These are phyloP conservation scores for Acacia pycnantha DNA, from an alignment of 331 rosid genomes.

Conservation along the genomic window DNA sequence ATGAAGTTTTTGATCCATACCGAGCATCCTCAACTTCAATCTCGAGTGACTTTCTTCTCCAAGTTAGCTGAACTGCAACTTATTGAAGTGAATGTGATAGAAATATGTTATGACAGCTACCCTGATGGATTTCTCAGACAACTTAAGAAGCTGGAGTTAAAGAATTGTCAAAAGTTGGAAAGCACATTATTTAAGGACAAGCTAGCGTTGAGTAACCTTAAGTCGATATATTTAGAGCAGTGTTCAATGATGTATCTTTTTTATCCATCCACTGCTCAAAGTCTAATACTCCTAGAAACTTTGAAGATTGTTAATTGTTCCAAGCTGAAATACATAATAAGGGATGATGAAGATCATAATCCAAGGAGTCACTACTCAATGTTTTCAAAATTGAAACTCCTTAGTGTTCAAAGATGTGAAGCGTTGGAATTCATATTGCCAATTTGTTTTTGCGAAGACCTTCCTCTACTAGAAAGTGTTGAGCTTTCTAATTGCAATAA, in stretches of 20 bases:
- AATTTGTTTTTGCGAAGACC: neutral
- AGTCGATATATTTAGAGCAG: neutral
- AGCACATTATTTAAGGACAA: neutral
- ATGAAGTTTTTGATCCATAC: neutral
- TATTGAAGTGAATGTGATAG: neutral
- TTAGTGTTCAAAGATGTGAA: neutral
- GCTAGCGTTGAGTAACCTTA: neutral
- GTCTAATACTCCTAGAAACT: neutral
- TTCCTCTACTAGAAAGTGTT: neutral
- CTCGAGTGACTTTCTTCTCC: neutral
- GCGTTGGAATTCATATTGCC: neutral
- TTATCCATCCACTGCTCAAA: neutral
- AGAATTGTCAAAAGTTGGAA: neutral
- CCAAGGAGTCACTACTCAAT: neutral
- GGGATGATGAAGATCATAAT: neutral
- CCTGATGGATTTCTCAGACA: neutral
- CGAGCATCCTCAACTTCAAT: neutral
- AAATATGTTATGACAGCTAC: neutral
- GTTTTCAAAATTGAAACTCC: neutral
- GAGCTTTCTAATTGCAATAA: accelerated
- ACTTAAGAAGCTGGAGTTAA: neutral
- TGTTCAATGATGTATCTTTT: neutral
- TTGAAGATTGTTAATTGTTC: neutral
- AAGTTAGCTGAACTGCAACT: neutral
- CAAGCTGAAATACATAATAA: neutral